A percentile compares a stretch with the other conserved stretches of the same genome.
Conservation (phyloP, 805 yeast genomes). For the Ogataea allantospora region DNA sequence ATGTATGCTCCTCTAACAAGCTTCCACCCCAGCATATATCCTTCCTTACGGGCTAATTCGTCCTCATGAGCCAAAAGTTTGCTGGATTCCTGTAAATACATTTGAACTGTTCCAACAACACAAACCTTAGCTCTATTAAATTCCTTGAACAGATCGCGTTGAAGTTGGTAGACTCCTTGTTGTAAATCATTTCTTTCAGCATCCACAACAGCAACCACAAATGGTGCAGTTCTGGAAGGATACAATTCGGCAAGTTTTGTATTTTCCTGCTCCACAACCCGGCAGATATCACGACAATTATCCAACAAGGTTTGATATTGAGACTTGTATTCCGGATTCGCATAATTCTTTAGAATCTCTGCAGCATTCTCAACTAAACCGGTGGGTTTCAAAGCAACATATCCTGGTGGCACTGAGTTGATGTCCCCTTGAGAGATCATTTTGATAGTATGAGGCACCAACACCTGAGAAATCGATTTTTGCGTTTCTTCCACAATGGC, state of each 20-base stretch:
- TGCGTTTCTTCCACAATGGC: conserved; percentile 63
- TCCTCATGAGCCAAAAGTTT: conserved; percentile 62
- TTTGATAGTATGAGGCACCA: conserved; percentile 67
- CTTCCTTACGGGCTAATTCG: conserved; percentile 55
- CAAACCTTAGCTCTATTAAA: conserved; percentile 68
- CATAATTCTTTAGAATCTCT: conserved; percentile 61
- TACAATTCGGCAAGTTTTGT: conserved; percentile 43
- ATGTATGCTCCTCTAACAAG: conserved; percentile 95
- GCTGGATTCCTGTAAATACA: conserved; percentile 77
- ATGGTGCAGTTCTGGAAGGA: conserved; percentile 69
- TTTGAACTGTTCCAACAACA: conserved; percentile 89
- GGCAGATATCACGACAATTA: conserved; percentile 64
- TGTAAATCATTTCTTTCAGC: conserved; percentile 90
- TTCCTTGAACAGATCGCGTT: conserved; percentile 71
- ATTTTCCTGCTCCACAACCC: conserved; percentile 55
- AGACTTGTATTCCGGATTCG: conserved; percentile 46
- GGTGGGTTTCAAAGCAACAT: conserved; percentile 90
- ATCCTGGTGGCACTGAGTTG: conserved; percentile 82
- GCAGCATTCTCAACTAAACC: conserved; percentile 82
- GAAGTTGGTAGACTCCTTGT: conserved; percentile 87
- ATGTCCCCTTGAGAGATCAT: conserved; percentile 50
- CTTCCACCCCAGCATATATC: conserved; percentile 79
- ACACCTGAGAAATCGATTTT: conserved; percentile 62
- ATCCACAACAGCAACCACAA: conserved; percentile 77
- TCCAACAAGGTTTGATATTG: conserved; percentile 59